Percentiles rank a stretch among this genome's conserved stretches.
These are phyloP conservation scores for Hypoxylon sp. DNA, from an alignment of 2,329 filamentous ascomycete genomes.

Conservation along the genomic window DNA sequence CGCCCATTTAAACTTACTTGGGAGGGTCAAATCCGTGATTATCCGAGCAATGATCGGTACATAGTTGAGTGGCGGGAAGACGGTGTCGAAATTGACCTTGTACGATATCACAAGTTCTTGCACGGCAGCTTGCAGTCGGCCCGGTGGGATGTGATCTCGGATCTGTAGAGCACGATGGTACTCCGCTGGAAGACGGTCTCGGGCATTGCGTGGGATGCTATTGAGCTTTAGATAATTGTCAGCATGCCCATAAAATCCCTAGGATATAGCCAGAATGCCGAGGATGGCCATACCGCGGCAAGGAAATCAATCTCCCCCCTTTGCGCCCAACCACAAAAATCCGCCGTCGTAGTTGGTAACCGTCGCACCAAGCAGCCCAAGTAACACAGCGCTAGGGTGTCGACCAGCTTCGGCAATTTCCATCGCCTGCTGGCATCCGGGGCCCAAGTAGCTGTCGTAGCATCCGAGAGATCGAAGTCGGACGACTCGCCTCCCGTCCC, in stretches of 20 bases:
- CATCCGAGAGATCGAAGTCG: constrained; percentile 50
- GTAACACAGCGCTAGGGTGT: constrained; percentile 85
- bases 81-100: constrained; percentile 76
- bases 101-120: constrained; percentile 75
- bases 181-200: constrained; percentile 72
- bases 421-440: constrained; percentile 63
- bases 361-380: constrained; percentile 81
- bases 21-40: constrained; percentile 80
- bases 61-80: constrained; percentile 80
- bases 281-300: constrained; percentile 68
- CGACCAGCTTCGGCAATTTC: constrained; percentile 76
- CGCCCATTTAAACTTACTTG: constrained; percentile 66
- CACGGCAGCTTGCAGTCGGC: constrained; percentile 75
- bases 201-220: constrained; percentile 75
- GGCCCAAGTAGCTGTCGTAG: constrained; percentile 59
- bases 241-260: background rate
- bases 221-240: constrained; percentile 60
- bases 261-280: background rate
- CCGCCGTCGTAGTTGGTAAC: constrained; percentile 81
- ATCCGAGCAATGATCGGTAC: constrained; percentile 78
- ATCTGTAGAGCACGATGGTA: constrained; percentile 74
- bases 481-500: constrained; percentile 51
- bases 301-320: constrained; percentile 80
- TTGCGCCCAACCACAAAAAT: constrained; percentile 78
- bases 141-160: constrained; percentile 62